These are phyloP conservation scores for Ilyonectria destructans DNA, from an alignment of 2,329 filamentous ascomycete genomes.

Conservation along the genomic window DNA sequence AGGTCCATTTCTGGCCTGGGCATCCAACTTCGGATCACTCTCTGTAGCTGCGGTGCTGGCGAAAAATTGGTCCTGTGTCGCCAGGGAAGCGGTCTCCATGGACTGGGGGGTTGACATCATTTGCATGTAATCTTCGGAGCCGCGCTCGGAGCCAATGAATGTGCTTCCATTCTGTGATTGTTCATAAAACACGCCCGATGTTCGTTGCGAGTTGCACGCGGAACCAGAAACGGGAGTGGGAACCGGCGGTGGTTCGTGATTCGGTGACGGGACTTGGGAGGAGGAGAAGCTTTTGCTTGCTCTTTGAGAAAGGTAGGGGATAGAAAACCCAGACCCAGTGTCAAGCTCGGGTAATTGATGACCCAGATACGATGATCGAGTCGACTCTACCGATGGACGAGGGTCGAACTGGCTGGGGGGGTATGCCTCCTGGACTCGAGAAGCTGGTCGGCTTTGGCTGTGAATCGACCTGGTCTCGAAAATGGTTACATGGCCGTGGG, in stretches of 20 bases:
- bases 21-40: conserved; percentile 54
- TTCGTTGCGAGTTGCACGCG: conserved; percentile 60
- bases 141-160: conserved; percentile 61
- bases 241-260: conserved; percentile 68
- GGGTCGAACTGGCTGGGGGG: conserved; percentile 40
- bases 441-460: conserved; percentile 44
- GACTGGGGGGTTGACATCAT: conserved; percentile 64
- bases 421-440: conserved; percentile 42
- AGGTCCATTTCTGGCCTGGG: conserved; percentile 59
- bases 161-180: conserved; percentile 59
- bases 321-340: conserved; percentile 65
- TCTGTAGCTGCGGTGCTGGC: conserved; percentile 57
- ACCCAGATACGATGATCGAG: conserved; percentile 48
- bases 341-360: conserved; percentile 68
- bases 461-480: conserved; percentile 51
- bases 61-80: conserved; percentile 59
- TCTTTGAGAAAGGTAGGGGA: conserved; percentile 62
- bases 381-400: conserved; percentile 48
- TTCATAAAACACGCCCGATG: conserved; percentile 59
- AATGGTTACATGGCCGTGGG: conserved; percentile 54
- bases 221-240: conserved; percentile 58
- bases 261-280: conserved; percentile 58
- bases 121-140: conserved; percentile 63
- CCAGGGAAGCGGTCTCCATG: conserved; percentile 63
- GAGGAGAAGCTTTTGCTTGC: conserved; percentile 50